Evolutionary conservation across 2,329 filamentous ascomycete genomes (phyloP).

Genomic region (Aspergillus sergii): DNA sequence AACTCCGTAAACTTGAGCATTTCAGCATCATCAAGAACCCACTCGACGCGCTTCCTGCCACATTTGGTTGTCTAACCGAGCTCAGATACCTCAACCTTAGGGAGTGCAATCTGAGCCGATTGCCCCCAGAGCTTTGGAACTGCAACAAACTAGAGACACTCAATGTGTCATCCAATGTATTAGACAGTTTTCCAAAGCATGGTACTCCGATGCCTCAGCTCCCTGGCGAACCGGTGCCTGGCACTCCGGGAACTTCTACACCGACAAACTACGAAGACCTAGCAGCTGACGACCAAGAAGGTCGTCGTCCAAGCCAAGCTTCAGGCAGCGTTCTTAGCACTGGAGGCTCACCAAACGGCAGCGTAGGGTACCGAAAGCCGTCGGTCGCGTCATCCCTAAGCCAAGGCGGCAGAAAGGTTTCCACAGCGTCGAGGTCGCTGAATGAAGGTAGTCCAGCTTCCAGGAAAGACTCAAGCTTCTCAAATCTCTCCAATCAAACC

Average conservation of each 20-base stretch:
- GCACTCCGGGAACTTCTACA: conserved; percentile 55
- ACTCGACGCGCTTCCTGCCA: conserved; percentile 77
- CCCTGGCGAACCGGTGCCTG: conserved; percentile 50
- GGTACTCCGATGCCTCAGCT: conserved; percentile 66
- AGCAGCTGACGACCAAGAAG: conserved; percentile 62
- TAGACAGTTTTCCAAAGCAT: conserved; percentile 88
- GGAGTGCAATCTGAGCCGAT: conserved; percentile 86
- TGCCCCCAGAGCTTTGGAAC: conserved; percentile 96
- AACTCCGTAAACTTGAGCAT: conserved; percentile 79
- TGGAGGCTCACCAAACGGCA: conserved; percentile 66
- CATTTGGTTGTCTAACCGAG: conserved; percentile 85
- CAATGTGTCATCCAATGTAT: conserved; percentile 92
- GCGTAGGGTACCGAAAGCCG: conserved; percentile 65
- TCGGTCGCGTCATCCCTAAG: conserved; percentile 82
- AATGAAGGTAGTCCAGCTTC: conserved; percentile 61
- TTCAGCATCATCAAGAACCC: conserved; percentile 94
- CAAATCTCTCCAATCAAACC: conserved; percentile 76
- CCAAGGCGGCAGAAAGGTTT: conserved; percentile 81
- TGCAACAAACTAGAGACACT: conserved; percentile 86
- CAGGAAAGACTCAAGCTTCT: conserved; percentile 87
- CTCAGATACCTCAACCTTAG: conserved; percentile 83
- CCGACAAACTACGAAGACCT: conserved; percentile 80
- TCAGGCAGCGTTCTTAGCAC: conserved; percentile 76
- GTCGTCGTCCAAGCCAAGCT: conserved; percentile 80
- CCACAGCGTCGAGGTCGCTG: conserved; percentile 70